Conservation (phyloP, 140 eudicot genomes). For the Bidens hawaiensis region DNA sequence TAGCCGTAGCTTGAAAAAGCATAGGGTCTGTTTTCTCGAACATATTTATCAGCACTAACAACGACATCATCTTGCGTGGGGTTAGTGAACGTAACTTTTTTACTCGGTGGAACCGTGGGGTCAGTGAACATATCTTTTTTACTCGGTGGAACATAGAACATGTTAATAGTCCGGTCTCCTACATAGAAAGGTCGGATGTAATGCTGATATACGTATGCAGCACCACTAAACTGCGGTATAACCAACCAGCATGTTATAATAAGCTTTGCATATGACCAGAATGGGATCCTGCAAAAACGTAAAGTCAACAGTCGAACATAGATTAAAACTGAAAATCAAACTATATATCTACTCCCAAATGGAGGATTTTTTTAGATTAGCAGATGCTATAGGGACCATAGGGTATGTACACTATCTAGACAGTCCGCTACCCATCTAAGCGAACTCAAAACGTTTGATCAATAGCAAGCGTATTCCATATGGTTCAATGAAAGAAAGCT, state of each 20-base stretch:
- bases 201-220: conserved; percentile 78
- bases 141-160: conserved; percentile 68
- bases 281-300: conserved; percentile 59
- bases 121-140: conserved; percentile 51
- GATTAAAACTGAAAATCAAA: background rate
- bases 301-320: background rate
- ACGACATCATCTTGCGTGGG: conserved; percentile 58
- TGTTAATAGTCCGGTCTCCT: conserved; percentile 44
- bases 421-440: no score
- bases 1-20: conserved; percentile 24
- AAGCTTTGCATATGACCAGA: conserved; percentile 90
- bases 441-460: no score
- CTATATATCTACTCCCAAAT: no score
- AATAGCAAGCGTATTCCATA: no score
- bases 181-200: conserved; percentile 65
- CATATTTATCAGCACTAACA: conserved; percentile 61
- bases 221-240: conserved; percentile 90
- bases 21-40: conserved; percentile 53
- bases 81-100: no score
- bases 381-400: no score
- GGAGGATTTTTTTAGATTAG: no score
- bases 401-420: no score
- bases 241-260: conserved; percentile 90
- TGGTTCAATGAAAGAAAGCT: no score
- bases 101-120: no score